phyloP scores from a whole-genome alignment of 805 yeast genomes.

The Yarrowia sp. region DNA sequence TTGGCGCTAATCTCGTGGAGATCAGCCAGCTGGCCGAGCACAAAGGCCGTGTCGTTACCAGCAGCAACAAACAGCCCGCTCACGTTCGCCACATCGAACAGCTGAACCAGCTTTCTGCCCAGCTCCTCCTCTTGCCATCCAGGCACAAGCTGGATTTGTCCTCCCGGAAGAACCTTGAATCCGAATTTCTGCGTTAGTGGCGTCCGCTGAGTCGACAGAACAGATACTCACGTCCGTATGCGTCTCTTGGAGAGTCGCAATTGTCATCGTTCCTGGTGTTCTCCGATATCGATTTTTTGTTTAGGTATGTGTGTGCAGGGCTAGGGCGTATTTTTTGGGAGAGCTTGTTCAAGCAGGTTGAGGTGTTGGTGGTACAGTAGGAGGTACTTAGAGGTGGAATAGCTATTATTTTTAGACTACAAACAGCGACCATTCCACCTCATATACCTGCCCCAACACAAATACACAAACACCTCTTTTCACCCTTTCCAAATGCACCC shows the following conservation, averaged over 20 bases:
- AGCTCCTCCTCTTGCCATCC: constrained; percentile 24
- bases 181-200: constrained; percentile 33
- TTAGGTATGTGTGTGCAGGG: constrained; percentile 15
- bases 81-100: constrained; percentile 35
- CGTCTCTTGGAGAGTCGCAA: constrained; percentile 26
- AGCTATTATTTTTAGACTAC: too few species aligned
- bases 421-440: too few species aligned
- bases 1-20: constrained; percentile 29
- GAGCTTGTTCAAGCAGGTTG: too few species aligned
- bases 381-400: too few species aligned
- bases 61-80: constrained; percentile 34
- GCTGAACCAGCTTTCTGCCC: constrained; percentile 2
- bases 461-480: too few species aligned
- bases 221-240: constrained; percentile 29
- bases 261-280: neutral
- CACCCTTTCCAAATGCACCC: neutral
- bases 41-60: constrained; percentile 29
- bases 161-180: constrained; percentile 28
- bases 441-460: too few species aligned
- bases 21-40: constrained; percentile 30
- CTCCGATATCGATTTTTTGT: constrained; percentile 6
- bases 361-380: too few species aligned
- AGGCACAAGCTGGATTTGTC: neutral
- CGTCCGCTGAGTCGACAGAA: neutral
- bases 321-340: neutral